phyloP scores from a whole-genome alignment of 192 early-diverging fungal genomes.

The Coemansia aciculifera region DNA sequence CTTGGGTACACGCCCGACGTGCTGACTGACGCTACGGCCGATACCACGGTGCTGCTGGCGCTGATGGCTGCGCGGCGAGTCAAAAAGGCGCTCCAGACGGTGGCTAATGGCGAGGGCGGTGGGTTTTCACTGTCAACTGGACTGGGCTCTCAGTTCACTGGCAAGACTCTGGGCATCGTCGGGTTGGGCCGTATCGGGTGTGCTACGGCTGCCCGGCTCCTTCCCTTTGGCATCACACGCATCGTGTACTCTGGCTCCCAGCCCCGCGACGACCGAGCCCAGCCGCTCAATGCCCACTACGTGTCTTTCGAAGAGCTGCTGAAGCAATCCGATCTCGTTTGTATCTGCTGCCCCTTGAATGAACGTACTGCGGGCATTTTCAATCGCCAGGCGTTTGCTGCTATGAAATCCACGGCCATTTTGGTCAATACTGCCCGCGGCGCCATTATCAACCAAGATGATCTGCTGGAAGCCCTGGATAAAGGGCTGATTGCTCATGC shows the following conservation, averaged over 20 bases:
- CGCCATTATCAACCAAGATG: slow-evolving; percentile 74
- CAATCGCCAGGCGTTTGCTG: slow-evolving; percentile 60
- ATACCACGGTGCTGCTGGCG: slow-evolving; percentile 73
- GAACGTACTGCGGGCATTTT: slow-evolving; percentile 72
- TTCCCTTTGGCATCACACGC: slow-evolving; percentile 68
- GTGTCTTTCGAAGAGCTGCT: slow-evolving; percentile 64
- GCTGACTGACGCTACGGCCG: slow-evolving; percentile 85
- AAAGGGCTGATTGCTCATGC: slow-evolving; percentile 61
- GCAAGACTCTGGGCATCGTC: slow-evolving; percentile 81
- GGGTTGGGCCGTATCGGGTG: slow-evolving; percentile 82
- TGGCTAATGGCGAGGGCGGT: slow-evolving; percentile 9
- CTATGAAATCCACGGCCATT: slow-evolving; percentile 69
- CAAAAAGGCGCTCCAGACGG: slow-evolving; percentile 57
- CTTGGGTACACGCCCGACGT: slow-evolving; percentile 87
- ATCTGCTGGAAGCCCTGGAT: slow-evolving; percentile 65
- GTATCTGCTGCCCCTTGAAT: slow-evolving; percentile 74
- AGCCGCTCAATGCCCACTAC: slow-evolving; percentile 52
- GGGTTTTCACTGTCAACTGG: slow-evolving; percentile 29
- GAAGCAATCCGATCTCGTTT: slow-evolving; percentile 66
- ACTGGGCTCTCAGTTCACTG: slow-evolving; percentile 70
- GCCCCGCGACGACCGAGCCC: slow-evolving; percentile 53
- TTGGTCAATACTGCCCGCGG: slow-evolving; percentile 85
- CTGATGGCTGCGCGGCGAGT: slow-evolving; percentile 71
- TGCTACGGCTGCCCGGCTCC: slow-evolving; percentile 70
- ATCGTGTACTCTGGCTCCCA: slow-evolving; percentile 65